Conservation (phyloP, 2,329 filamentous ascomycete genomes). For the Samsoniella hepiali region DNA sequence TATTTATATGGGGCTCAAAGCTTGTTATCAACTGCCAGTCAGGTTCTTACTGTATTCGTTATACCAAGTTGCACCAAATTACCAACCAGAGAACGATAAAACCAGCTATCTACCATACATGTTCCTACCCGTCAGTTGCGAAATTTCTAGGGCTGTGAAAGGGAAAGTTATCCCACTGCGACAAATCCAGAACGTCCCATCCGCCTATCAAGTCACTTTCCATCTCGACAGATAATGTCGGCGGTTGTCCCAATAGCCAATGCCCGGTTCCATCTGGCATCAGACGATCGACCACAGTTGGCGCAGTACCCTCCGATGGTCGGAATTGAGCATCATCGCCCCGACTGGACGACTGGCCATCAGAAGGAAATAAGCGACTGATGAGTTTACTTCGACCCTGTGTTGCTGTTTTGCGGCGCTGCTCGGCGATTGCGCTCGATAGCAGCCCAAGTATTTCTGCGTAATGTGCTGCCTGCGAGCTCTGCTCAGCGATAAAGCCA, state of each 20-base stretch:
- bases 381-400: slow-evolving; percentile 29
- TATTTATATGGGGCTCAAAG: too few species aligned
- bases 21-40: too few species aligned
- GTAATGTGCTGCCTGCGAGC: slow-evolving; percentile 56
- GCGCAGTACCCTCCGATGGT: not conserved
- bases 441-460: slow-evolving; percentile 51
- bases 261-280: slow-evolving; percentile 6
- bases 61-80: too few species aligned
- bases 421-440: slow-evolving; percentile 42
- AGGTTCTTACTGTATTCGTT: too few species aligned
- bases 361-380: slow-evolving; percentile 26
- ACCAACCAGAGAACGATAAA: too few species aligned
- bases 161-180: slow-evolving; percentile 33
- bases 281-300: not conserved
- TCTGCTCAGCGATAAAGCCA: slow-evolving; percentile 43
- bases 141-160: slow-evolving; percentile 21
- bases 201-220: slow-evolving; percentile 17
- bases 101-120: not conserved
- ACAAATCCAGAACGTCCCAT: slow-evolving; percentile 32
- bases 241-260: not conserved
- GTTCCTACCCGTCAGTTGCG: slow-evolving; percentile 9
- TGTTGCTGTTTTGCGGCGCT: slow-evolving; percentile 29
- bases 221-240: not conserved
- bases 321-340: not conserved
- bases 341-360: not conserved